Percentiles rank a stretch among this genome's conserved stretches.
These are phyloP conservation scores for Penicillium samsonianum DNA, from an alignment of 495 filamentous ascomycete genomes.

Conservation along the genomic window DNA sequence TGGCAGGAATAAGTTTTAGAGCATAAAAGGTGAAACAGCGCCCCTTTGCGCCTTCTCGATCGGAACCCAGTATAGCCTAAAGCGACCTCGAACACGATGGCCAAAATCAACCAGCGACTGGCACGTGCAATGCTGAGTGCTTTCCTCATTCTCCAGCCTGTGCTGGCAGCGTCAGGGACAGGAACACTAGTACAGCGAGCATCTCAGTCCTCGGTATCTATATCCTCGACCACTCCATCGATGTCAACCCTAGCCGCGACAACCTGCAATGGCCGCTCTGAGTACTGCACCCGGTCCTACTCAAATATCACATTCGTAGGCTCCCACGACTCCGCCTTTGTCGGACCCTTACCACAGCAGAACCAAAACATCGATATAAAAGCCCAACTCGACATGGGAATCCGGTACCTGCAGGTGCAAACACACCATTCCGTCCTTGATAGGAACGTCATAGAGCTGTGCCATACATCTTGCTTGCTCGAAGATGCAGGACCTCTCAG, in stretches of 20 bases:
- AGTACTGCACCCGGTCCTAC: slow-evolving; percentile 62
- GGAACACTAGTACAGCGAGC: slow-evolving; percentile 6
- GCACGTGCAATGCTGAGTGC: slow-evolving; percentile 15
- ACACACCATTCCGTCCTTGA: slow-evolving; percentile 52
- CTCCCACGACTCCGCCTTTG: slow-evolving; percentile 68
- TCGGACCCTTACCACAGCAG: slow-evolving; percentile 58
- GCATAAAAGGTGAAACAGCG: neutral
- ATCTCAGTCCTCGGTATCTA: slow-evolving; percentile 3
- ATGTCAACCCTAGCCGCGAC: slow-evolving; percentile 11
- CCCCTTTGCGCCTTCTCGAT: neutral
- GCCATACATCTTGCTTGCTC: slow-evolving; percentile 65
- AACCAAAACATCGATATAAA: slow-evolving; percentile 69
- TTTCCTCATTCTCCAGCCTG: slow-evolving; percentile 19
- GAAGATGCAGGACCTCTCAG: slow-evolving; percentile 64
- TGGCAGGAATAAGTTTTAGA: neutral
- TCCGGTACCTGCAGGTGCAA: slow-evolving; percentile 70
- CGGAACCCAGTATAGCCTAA: neutral
- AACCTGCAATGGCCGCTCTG: slow-evolving; percentile 66
- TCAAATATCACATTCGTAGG: slow-evolving; percentile 68
- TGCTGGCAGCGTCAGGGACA: neutral
- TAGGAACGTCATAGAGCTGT: slow-evolving; percentile 56
- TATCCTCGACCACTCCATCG: slow-evolving; percentile 5
- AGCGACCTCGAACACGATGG: slow-evolving; percentile 3
- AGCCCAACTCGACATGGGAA: slow-evolving; percentile 64
- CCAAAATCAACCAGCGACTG: slow-evolving; percentile 8